A percentile compares a stretch with the other conserved stretches of the same genome.
Evolutionary conservation across 768 basidiomycete species (phyloP).

Genomic region (Pleurotus platypus): DNA sequence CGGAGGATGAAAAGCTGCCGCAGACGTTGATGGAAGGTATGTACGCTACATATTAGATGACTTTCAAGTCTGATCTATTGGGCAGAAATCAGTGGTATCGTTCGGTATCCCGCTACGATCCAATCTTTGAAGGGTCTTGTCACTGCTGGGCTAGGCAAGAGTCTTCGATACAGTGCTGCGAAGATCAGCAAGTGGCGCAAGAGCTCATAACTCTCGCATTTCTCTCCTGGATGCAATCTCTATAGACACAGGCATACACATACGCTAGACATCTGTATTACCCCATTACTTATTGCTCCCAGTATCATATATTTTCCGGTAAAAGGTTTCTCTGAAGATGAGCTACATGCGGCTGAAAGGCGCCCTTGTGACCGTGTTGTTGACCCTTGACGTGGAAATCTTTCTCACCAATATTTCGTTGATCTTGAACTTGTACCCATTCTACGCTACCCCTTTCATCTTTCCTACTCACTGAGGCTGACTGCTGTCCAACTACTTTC

Average conservation of each 20-base stretch:
- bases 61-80: neutral
- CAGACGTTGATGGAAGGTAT: conserved; percentile 51
- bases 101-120: conserved; percentile 77
- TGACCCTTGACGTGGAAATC: conserved; percentile 7
- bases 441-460: neutral
- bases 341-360: neutral
- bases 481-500: conserved; percentile 6
- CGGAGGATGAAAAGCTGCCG: conserved; percentile 57
- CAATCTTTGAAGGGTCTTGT: conserved; percentile 86
- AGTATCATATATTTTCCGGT: too few species aligned
- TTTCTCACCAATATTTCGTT: conserved; percentile 7
- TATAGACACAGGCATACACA: neutral
- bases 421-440: neutral
- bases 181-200: conserved; percentile 88
- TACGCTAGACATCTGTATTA: too few species aligned
- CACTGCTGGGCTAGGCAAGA: conserved; percentile 79
- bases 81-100: conserved; percentile 73
- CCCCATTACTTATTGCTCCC: too few species aligned
- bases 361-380: conserved; percentile 1
- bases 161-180: conserved; percentile 64
- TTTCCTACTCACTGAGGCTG: too few species aligned
- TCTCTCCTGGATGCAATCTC: neutral
- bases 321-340: neutral
- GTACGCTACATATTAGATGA: conserved; percentile 13
- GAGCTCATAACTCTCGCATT: conserved; percentile 24